Percentiles rank a stretch among this genome's conserved stretches.
Conservation (phyloP, 2,329 filamentous ascomycete genomes). For the Microdochium paspali region DNA sequence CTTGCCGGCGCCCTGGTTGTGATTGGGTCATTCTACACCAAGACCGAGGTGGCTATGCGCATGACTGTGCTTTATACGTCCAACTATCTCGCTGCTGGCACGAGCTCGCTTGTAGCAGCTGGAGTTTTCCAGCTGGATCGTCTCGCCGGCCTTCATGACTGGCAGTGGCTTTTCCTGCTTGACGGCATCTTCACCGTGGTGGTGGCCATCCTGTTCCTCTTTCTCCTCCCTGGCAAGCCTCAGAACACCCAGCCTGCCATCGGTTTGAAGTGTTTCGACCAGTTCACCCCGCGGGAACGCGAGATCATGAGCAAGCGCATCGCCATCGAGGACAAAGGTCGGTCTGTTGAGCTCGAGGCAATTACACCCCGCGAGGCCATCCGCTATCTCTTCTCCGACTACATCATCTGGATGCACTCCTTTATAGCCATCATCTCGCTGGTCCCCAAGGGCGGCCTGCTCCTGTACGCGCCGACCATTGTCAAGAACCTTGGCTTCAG, state of each 20-base stretch:
- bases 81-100: conserved; percentile 27
- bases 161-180: conserved; percentile 40
- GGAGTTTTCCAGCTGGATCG: conserved; percentile 40
- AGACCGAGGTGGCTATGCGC: conserved; percentile 27
- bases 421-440: neutral
- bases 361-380: conserved; percentile 32
- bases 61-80: conserved; percentile 32
- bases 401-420: neutral
- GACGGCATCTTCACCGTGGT: conserved; percentile 33
- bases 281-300: conserved; percentile 60
- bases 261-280: conserved; percentile 49
- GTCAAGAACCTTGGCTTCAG: conserved; percentile 1
- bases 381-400: neutral
- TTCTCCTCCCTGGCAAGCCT: conserved; percentile 42
- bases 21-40: conserved; percentile 30
- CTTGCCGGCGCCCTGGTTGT: conserved; percentile 26
- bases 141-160: conserved; percentile 35
- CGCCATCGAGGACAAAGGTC: conserved; percentile 41
- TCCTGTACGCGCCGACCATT: neutral
- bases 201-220: conserved; percentile 41
- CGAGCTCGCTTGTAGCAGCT: conserved; percentile 37
- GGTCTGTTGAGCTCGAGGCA: too few relatives aligned
- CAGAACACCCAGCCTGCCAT: conserved; percentile 58
- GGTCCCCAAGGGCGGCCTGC: neutral
- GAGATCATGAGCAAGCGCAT: conserved; percentile 58